phyloP scores from a whole-genome alignment of 2,329 filamentous ascomycete genomes.

The Chalara sp. region DNA sequence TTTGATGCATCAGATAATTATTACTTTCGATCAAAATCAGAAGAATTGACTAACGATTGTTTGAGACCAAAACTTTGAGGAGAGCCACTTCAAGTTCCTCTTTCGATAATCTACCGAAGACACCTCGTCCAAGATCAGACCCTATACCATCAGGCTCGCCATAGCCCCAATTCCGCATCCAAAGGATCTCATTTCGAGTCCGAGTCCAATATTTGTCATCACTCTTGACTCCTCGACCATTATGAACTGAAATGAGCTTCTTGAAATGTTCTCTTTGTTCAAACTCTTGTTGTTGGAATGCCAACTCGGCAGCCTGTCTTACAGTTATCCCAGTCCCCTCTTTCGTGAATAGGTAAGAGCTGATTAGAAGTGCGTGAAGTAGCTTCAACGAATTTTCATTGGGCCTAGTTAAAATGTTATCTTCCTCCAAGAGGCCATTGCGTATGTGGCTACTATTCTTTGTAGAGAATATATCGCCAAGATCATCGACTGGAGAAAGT shows the following conservation, averaged over 20 bases:
- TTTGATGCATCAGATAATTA: not conserved
- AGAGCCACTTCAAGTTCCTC: conserved; percentile 64
- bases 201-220: conserved; percentile 59
- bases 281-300: conserved; percentile 52
- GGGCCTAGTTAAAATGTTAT: conserved; percentile 61
- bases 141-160: conserved; percentile 33
- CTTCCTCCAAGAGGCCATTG: conserved; percentile 46
- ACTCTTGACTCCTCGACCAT: conserved; percentile 33
- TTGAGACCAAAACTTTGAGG: conserved; percentile 58
- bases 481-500: conserved; percentile 35
- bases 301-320: conserved; percentile 53
- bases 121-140: conserved; percentile 36
- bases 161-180: conserved; percentile 67
- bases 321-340: conserved; percentile 43
- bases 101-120: conserved; percentile 50
- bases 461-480: conserved; percentile 30
- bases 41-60: conserved; percentile 42
- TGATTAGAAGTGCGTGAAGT: conserved; percentile 56
- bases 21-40: too few species aligned
- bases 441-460: conserved; percentile 40
- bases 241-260: conserved; percentile 37
- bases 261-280: conserved; percentile 56
- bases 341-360: conserved; percentile 48
- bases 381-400: conserved; percentile 48
- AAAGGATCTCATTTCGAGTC: conserved; percentile 58